Conservation (phyloP, 768 basidiomycete species). For the Kwoniella heveanensis region DNA sequence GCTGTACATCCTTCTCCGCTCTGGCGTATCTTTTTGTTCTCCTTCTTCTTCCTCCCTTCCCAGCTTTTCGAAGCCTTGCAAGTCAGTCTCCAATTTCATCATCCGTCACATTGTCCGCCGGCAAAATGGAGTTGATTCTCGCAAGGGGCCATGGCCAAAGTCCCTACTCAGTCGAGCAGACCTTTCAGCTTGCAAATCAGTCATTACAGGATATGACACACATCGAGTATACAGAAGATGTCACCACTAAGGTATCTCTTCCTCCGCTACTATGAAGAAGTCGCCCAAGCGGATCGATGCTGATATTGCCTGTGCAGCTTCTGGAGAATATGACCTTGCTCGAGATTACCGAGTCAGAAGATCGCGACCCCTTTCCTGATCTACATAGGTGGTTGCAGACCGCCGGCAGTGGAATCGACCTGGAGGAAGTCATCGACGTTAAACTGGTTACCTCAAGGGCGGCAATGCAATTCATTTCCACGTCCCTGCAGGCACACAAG, state of each 20-base stretch:
- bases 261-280: too few species aligned
- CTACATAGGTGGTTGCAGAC: neutral
- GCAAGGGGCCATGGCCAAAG: too few species aligned
- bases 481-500: neutral
- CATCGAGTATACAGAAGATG: neutral
- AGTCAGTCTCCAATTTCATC: too few species aligned
- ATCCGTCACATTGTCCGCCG: neutral
- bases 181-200: too few species aligned
- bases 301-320: neutral
- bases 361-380: neutral
- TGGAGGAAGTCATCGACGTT: neutral
- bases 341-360: neutral
- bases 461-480: neutral
- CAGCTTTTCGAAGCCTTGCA: too few species aligned
- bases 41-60: slow-evolving; percentile 10
- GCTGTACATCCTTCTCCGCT: too few species aligned
- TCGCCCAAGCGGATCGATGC: too few species aligned
- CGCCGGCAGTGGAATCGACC: neutral
- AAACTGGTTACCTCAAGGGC: neutral
- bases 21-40: neutral
- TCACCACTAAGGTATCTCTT: neutral
- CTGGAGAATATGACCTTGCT: neutral
- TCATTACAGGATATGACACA: too few species aligned
- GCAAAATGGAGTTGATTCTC: neutral
- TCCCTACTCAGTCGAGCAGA: too few species aligned